Evolutionary conservation across 768 basidiomycete species (phyloP), one percentile per base, ranked within the genome.

Genomic region (Termitomyces sp.): DNA sequence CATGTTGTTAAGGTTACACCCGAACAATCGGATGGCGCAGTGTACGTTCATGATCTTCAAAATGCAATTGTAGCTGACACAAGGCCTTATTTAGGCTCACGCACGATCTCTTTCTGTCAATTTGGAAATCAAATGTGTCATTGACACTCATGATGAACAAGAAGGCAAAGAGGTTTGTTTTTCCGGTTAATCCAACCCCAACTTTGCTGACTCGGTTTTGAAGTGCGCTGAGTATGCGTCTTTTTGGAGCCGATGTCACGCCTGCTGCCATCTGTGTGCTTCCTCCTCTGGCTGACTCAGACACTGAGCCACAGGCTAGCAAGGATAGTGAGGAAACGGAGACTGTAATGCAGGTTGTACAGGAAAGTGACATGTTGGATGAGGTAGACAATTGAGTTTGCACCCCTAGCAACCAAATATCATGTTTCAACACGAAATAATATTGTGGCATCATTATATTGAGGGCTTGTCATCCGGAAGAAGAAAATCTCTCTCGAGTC

Each of bases 81-180:
- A 50, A 36, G 18, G n/a, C 49, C 38, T 9, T 53, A 6, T 35
- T 0, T 55, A 94, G 89, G 5, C 76, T 93, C 38, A 76, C 81
- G n/a, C 85, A 91, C 64, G 87, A 93, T 54, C 78, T 98, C 28
- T 72, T 89, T n/a, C 75, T 98, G n/a, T 96, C 97, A 0, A 81
- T 98, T 54, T 98, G 96, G 97, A 95, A 92, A 74, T 94, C 93
- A 2, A 88, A 88, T 59, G 84, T 86, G 13, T 96, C 94, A 0
- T 70, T 96, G 55, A 85, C 89, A 0, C 78, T 98, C 59, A 94
- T 98, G 93, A 86, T 97, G 56, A 95, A 98, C 74, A 99, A 98
- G 73, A 91, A 91, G 68, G 92, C 94, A 28, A 98, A 98, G 75
- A 93, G 89, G 95, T 93, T 47, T 35, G 14, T 40, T 40, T 16